phyloP scores from a whole-genome alignment of 805 yeast genomes.

The Candida easanensis region DNA sequence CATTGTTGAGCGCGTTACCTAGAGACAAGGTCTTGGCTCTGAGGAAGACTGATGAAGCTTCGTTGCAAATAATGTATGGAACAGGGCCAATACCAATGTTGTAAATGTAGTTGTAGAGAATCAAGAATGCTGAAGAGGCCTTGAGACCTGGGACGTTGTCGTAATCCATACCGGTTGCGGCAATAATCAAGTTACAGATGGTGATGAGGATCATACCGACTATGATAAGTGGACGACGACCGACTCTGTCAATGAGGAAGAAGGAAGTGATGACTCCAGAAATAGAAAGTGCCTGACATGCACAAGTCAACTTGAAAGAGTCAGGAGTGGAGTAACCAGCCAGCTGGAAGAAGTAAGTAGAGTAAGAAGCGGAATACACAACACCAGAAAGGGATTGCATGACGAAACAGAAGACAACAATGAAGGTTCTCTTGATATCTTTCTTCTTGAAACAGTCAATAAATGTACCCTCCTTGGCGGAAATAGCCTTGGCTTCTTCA shows the following conservation, averaged over 20 bases:
- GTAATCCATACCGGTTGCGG: slow-evolving; percentile 21
- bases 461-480: slow-evolving; percentile 29
- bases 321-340: slow-evolving; percentile 42
- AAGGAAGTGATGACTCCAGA: slow-evolving; percentile 30
- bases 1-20: slow-evolving; percentile 27
- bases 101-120: slow-evolving; percentile 30
- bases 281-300: slow-evolving; percentile 32
- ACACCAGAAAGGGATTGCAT: slow-evolving; percentile 45
- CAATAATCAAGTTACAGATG: slow-evolving; percentile 25
- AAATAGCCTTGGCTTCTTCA: slow-evolving; percentile 24
- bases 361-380: slow-evolving; percentile 38
- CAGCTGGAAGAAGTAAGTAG: slow-evolving; percentile 45
- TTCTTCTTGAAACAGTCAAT: slow-evolving; percentile 41
- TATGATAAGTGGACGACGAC: slow-evolving; percentile 27
- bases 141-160: slow-evolving; percentile 18
- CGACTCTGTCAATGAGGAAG: slow-evolving; percentile 30
- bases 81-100: slow-evolving; percentile 37
- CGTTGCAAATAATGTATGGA: slow-evolving; percentile 34
- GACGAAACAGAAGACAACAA: slow-evolving; percentile 33
- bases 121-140: slow-evolving; percentile 24
- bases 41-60: slow-evolving; percentile 34
- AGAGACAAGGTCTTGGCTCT: slow-evolving; percentile 39
- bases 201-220: slow-evolving; percentile 28
- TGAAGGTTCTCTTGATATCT: slow-evolving; percentile 40
- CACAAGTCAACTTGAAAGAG: slow-evolving; percentile 36